phyloP scores from a whole-genome alignment of 164 flowering plant species.

The Pachysandra terminalis region DNA sequence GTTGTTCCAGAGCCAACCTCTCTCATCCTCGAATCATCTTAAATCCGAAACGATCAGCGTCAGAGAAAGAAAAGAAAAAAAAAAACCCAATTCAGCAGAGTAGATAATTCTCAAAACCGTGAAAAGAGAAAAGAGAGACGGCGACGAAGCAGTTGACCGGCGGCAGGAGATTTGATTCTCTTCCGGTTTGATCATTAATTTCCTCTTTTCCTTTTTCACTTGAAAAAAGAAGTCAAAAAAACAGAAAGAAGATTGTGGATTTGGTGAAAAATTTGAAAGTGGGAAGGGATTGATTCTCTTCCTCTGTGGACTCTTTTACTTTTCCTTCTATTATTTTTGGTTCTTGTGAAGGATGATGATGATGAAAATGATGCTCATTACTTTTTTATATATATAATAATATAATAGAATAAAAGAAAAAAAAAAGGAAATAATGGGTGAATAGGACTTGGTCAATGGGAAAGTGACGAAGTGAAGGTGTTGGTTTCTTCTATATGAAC shows the following conservation, averaged over 20 bases:
- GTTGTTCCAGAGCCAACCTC: conserved; percentile 46
- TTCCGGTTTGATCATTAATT: too few relatives aligned
- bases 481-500: conserved; percentile 8
- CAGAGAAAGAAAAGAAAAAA: background rate
- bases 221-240: background rate
- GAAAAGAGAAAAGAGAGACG: too few relatives aligned
- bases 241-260: conserved; percentile 4
- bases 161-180: too few relatives aligned
- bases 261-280: conserved; percentile 6
- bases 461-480: conserved; percentile 15
- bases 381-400: too few relatives aligned
- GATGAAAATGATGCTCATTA: background rate
- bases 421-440: too few relatives aligned
- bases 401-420: conserved; percentile 11
- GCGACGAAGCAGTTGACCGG: too few relatives aligned
- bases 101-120: background rate
- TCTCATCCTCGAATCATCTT: conserved; percentile 68
- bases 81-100: background rate
- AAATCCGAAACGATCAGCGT: background rate
- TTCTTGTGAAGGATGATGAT: background rate
- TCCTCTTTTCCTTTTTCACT: background rate
- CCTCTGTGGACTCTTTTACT: background rate
- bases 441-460: conserved; percentile 23
- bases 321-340: too few relatives aligned
- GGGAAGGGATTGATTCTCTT: background rate